Percentiles rank a stretch among this genome's conserved stretches.
phyloP scores from a whole-genome alignment of 2,329 filamentous ascomycete genomes.

The Aspergillus arachidicola region DNA sequence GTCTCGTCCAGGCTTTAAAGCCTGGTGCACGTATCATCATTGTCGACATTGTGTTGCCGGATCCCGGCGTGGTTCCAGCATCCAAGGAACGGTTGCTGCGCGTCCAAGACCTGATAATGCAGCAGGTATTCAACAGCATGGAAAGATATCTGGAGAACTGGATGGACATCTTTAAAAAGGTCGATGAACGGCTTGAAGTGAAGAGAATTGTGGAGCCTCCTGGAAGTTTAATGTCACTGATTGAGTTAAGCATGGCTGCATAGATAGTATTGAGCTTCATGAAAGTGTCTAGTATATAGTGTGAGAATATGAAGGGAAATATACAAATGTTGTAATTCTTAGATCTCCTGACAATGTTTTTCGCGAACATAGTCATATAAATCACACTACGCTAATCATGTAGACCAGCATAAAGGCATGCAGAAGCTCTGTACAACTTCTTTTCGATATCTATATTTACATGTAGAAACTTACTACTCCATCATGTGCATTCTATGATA shows the following conservation, averaged over 20 bases:
- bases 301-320: not conserved
- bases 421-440: not conserved
- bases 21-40: conserved; percentile 25
- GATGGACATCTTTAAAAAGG: conserved; percentile 29
- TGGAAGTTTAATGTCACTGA: conserved; percentile 22
- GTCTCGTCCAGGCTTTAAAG: conserved; percentile 38
- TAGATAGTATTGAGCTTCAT: not conserved
- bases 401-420: not conserved
- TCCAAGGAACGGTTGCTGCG: conserved; percentile 29
- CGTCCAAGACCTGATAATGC: conserved; percentile 39
- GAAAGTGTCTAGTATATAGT: not conserved
- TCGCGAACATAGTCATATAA: too few relatives aligned
- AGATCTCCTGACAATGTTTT: not conserved
- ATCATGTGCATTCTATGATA: too few relatives aligned
- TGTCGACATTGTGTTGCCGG: conserved; percentile 37
- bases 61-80: conserved; percentile 26
- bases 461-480: too few relatives aligned
- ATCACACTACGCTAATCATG: not conserved
- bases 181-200: conserved; percentile 24
- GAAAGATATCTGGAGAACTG: conserved; percentile 40
- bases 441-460: not conserved
- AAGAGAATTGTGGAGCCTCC: conserved; percentile 19
- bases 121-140: conserved; percentile 37
- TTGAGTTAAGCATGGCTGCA: not conserved
- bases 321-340: too few relatives aligned